Evolutionary conservation across 1,284 basidiomycete genomes (phyloP).

Genomic region (Earliella scabrosa): DNA sequence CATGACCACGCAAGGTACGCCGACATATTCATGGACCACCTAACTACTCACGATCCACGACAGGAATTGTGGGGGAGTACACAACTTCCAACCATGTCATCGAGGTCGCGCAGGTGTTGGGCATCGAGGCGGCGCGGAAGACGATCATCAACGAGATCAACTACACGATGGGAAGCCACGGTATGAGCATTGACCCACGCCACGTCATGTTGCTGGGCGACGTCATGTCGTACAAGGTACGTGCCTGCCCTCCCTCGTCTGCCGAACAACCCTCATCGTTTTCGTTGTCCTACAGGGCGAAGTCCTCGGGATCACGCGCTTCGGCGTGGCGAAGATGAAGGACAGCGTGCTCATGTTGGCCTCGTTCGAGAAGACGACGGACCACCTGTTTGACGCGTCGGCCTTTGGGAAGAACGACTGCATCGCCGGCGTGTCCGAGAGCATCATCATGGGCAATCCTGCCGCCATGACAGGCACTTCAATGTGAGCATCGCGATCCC

Average conservation of each 20-base stretch:
- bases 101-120: slow-evolving; percentile 92
- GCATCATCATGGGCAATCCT: slow-evolving; percentile 99
- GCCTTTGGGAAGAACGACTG: slow-evolving; percentile 95
- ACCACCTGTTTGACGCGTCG: slow-evolving; percentile 98
- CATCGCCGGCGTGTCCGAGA: slow-evolving; percentile 97
- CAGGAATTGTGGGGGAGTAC: slow-evolving; percentile 90
- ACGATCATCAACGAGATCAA: slow-evolving; percentile 99
- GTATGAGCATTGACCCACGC: slow-evolving; percentile 98
- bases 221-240: slow-evolving; percentile 97
- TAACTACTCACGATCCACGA: not conserved
- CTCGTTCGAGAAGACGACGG: slow-evolving; percentile 99
- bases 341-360: slow-evolving; percentile 99
- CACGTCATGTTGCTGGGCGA: slow-evolving; percentile 99
- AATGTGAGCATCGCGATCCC: slow-evolving; percentile 63
- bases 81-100: slow-evolving; percentile 98
- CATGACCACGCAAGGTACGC: slow-evolving; percentile 93
- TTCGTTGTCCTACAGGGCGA: slow-evolving; percentile 70
- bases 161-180: slow-evolving; percentile 96
- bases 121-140: slow-evolving; percentile 94
- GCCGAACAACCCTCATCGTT: not conserved
- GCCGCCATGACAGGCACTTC: slow-evolving; percentile 95
- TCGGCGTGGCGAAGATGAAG: slow-evolving; percentile 99
- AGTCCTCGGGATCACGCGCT: slow-evolving; percentile 97
- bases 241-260: slow-evolving; percentile 1
- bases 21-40: not conserved